These are phyloP conservation scores for Fusarium sp. DNA, from an alignment of 2,329 filamentous ascomycete genomes.

Conservation along the genomic window DNA sequence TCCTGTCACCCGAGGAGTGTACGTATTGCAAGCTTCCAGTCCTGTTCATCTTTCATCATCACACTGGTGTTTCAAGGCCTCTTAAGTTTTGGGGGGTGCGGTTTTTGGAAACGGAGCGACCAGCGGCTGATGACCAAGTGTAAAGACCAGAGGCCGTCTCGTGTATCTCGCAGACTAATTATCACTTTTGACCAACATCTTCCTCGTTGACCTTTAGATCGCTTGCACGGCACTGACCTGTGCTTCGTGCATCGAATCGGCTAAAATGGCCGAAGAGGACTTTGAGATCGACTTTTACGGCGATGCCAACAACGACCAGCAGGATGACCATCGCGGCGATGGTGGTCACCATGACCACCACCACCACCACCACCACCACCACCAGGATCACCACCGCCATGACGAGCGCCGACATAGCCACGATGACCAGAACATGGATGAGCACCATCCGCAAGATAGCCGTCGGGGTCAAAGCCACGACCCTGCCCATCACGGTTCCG, in stretches of 20 bases:
- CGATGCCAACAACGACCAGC: constrained; percentile 64
- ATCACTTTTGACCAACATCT: constrained; percentile 37
- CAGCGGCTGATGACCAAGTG: constrained; percentile 44
- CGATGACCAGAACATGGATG: constrained; percentile 55
- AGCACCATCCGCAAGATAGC: constrained; percentile 56
- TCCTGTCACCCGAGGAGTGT: constrained; percentile 59
- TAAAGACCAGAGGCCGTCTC: constrained; percentile 42
- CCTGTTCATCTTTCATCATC: constrained; percentile 46
- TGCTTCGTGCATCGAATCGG: constrained; percentile 22
- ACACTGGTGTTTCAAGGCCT: constrained; percentile 29
- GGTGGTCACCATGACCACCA: constrained; percentile 39
- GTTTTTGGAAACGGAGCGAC: constrained; percentile 34
- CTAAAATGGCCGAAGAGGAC: constrained; percentile 75
- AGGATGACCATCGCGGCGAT: constrained; percentile 52
- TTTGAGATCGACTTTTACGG: constrained; percentile 81
- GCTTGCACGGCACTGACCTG: constrained; percentile 30
- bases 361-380: constrained; percentile 40
- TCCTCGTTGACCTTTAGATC: constrained; percentile 19
- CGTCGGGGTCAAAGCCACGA: constrained; percentile 52
- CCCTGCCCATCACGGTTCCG: constrained; percentile 55
- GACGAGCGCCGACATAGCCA: constrained; percentile 46
- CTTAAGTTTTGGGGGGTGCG: constrained; percentile 16
- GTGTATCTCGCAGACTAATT: constrained; percentile 47
- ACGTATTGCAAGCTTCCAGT: constrained; percentile 65
- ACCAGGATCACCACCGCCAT: constrained; percentile 44